Evolutionary conservation across 345 rosid species (phyloP).

Genomic region (Brassica carinata): DNA sequence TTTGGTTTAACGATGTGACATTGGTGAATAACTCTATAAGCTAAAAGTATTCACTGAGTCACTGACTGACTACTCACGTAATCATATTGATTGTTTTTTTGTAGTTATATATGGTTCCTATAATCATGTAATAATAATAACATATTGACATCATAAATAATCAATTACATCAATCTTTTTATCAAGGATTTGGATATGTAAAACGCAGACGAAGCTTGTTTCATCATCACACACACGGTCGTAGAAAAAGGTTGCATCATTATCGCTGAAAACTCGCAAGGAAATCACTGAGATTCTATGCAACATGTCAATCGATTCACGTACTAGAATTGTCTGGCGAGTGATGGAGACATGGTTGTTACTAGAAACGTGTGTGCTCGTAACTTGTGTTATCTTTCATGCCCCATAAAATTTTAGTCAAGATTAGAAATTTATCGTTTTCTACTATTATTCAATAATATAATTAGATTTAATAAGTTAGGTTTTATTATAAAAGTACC

Average conservation of each 20-base stretch:
- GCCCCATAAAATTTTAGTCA: background rate
- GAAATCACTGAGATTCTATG: constrained; percentile 16
- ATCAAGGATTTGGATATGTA: background rate
- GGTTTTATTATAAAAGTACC: constrained; percentile 28
- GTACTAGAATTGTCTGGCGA: background rate
- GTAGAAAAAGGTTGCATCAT: background rate
- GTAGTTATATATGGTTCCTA: background rate
- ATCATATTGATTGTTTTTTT: background rate
- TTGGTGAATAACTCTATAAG: background rate
- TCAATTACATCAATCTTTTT: background rate
- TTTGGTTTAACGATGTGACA: background rate
- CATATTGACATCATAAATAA: background rate
- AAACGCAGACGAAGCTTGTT: background rate
- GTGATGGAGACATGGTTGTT: constrained; percentile 24
- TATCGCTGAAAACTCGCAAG: background rate
- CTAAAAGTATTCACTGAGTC: background rate
- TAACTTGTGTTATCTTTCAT: constrained; percentile 7
- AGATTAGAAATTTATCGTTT: background rate
- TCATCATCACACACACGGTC: background rate
- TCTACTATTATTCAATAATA: background rate
- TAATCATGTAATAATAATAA: background rate
- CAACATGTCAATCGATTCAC: background rate
- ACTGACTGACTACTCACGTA: background rate
- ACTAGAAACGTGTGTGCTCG: constrained; percentile 28
- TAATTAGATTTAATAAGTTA: background rate